Percentiles rank a stretch among this genome's conserved stretches.
phyloP scores from a whole-genome alignment of 768 basidiomycete species.

The Krasilnikovozyma curviuscula region DNA sequence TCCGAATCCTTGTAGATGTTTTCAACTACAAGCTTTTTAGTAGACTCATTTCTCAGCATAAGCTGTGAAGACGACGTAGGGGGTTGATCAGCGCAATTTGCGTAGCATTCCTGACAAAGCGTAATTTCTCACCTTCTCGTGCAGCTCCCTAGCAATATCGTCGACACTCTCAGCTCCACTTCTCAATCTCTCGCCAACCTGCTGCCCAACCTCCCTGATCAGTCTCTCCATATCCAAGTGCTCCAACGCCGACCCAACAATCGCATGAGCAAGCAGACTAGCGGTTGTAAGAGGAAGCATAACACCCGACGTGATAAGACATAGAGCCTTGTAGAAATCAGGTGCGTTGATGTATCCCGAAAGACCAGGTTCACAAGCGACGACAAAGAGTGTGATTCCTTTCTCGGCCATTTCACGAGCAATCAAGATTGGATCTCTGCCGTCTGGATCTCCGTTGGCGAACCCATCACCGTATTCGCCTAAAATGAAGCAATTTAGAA shows the following conservation, averaged over 20 bases:
- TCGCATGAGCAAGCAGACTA: slow-evolving; percentile 7
- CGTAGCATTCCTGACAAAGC: background rate
- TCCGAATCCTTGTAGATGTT: slow-evolving; percentile 12
- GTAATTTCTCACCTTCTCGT: slow-evolving; percentile 1
- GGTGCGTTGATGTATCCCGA: slow-evolving; percentile 7
- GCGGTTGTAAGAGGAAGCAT: slow-evolving; percentile 12
- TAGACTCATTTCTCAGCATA: slow-evolving; percentile 9
- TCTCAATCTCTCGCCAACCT: slow-evolving; percentile 7
- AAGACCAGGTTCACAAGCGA: slow-evolving; percentile 10
- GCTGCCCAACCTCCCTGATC: slow-evolving; percentile 10
- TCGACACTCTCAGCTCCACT: slow-evolving; percentile 4
- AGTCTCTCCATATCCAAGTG: slow-evolving; percentile 13
- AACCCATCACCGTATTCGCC: slow-evolving; percentile 12
- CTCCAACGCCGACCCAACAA: slow-evolving; percentile 13
- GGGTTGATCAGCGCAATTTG: background rate
- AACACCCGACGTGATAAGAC: slow-evolving; percentile 7
- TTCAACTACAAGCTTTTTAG: slow-evolving; percentile 3
- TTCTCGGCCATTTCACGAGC: slow-evolving; percentile 8
- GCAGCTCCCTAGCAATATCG: slow-evolving; percentile 9
- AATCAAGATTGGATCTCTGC: slow-evolving; percentile 5
- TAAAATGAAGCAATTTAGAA: too few relatives aligned
- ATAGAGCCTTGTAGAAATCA: slow-evolving; percentile 10
- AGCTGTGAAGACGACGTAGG: background rate
- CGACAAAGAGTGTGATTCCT: slow-evolving; percentile 11
- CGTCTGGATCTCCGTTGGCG: slow-evolving; percentile 5